A percentile compares a stretch with the other conserved stretches of the same genome.
phyloP scores from a whole-genome alignment of 306 rosid genomes.

The Argentina anserina region DNA sequence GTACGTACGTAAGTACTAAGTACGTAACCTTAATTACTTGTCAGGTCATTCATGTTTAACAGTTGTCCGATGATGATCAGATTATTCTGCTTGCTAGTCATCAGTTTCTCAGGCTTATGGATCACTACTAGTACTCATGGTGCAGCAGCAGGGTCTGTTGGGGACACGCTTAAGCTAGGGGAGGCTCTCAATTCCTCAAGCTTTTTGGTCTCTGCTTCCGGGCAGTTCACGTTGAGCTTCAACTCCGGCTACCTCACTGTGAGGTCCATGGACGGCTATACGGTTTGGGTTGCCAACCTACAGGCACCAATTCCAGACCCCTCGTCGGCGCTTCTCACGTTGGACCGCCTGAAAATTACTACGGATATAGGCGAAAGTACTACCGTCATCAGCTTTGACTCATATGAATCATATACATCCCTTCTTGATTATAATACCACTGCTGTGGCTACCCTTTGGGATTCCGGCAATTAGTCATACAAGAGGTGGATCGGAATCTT shows the following conservation, averaged over 20 bases:
- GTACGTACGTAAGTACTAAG: too few relatives aligned
- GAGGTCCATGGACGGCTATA: background rate
- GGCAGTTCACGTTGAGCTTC: background rate
- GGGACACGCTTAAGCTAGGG: background rate
- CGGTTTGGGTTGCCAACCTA: background rate
- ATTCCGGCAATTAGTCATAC: background rate
- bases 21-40: too few relatives aligned
- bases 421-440: background rate
- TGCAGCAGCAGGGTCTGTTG: background rate
- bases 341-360: background rate
- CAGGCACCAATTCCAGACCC: background rate
- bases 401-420: too few relatives aligned
- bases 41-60: too few relatives aligned
- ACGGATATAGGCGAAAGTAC: background rate
- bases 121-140: background rate
- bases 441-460: background rate
- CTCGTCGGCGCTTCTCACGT: background rate
- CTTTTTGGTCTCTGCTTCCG: background rate
- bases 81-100: background rate
- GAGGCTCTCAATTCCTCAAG: background rate
- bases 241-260: background rate
- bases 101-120: background rate
- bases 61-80: background rate
- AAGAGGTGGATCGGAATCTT: background rate
- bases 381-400: background rate